phyloP scores from a whole-genome alignment of 116 monocot genomes.

The Iris pallida region DNA sequence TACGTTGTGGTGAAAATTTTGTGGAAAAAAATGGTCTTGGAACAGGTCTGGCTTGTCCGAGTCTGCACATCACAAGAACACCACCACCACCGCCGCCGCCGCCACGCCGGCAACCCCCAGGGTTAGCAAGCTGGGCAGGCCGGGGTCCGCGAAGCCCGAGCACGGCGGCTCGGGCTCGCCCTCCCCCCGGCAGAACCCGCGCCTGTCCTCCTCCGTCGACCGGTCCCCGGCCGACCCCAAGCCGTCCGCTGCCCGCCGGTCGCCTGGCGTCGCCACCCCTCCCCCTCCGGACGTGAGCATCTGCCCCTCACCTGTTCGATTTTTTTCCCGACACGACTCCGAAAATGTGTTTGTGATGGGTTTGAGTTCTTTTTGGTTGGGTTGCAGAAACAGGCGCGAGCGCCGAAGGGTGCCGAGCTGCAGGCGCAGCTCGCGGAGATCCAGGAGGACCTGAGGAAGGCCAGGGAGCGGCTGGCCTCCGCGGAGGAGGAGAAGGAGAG shows the following conservation, averaged over 20 bases:
- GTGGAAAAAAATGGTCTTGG: no score
- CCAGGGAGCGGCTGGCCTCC: constrained; percentile 38
- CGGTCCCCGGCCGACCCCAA: constrained; percentile 63
- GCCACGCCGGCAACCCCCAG: constrained; percentile 55
- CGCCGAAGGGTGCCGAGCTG: constrained; percentile 34
- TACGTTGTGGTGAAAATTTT: no score
- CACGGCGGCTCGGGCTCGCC: constrained; percentile 18
- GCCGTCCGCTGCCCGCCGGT: constrained; percentile 31
- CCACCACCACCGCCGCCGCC: no score
- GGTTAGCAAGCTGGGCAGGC: constrained; percentile 37
- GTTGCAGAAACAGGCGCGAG: constrained; percentile 44
- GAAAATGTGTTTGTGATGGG: no score
- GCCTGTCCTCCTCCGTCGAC: constrained; percentile 46
- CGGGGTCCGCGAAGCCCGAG: constrained; percentile 40
- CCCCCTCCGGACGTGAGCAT: constrained; percentile 37
- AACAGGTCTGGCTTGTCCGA: constrained; percentile 61
- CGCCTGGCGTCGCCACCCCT: constrained; percentile 29
- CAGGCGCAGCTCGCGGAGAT: constrained; percentile 40
- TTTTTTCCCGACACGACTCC: not conserved
- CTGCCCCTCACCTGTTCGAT: not conserved
- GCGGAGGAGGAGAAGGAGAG: constrained; percentile 45
- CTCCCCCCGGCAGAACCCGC: constrained; percentile 47
- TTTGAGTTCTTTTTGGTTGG: no score
- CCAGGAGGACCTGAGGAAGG: constrained; percentile 69
- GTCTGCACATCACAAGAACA: constrained; percentile 27